These are phyloP conservation scores for Hibiscus mutabilis DNA, from an alignment of 345 rosid species.

Conservation along the genomic window DNA sequence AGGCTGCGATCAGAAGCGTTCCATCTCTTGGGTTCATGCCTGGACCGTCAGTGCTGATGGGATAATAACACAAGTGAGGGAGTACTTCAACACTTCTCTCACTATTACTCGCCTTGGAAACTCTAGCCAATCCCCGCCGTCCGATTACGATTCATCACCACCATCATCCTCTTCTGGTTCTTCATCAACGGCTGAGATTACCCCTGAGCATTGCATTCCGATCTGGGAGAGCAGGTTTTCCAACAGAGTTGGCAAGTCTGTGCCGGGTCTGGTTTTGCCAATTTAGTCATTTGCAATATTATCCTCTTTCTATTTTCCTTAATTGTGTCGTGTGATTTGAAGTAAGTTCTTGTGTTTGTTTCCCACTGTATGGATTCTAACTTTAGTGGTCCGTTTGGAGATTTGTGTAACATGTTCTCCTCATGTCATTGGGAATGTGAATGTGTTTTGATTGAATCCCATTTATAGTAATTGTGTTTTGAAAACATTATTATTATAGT, in stretches of 20 bases:
- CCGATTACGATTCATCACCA: background rate
- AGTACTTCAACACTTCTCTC: constrained; percentile 92
- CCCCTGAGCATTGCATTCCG: constrained; percentile 47
- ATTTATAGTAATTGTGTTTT: too few species aligned
- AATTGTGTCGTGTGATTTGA: too few species aligned
- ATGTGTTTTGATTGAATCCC: too few species aligned
- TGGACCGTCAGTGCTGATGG: constrained; percentile 83
- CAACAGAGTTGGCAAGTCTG: constrained; percentile 58
- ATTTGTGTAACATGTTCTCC: too few species aligned
- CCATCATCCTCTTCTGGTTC: background rate
- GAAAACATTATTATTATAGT: too few species aligned
- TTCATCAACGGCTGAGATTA: constrained; percentile 35
- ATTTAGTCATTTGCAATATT: constrained; percentile 16
- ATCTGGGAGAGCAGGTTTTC: constrained; percentile 88
- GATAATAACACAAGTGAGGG: constrained; percentile 84
- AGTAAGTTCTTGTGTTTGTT: too few species aligned
- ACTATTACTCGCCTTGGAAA: constrained; percentile 73
- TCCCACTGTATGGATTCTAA: too few species aligned
- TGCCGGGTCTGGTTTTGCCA: constrained; percentile 94
- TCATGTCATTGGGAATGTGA: too few species aligned
- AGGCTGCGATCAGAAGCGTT: constrained; percentile 57
- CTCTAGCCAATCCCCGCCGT: constrained; percentile 14
- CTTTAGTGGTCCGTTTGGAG: too few species aligned
- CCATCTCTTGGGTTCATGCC: constrained; percentile 87
- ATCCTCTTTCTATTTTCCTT: background rate